A percentile compares a stretch with the other conserved stretches of the same genome.
Evolutionary conservation across 176 grass and related monocot species (phyloP).

Genomic region (Triticum urartu): DNA sequence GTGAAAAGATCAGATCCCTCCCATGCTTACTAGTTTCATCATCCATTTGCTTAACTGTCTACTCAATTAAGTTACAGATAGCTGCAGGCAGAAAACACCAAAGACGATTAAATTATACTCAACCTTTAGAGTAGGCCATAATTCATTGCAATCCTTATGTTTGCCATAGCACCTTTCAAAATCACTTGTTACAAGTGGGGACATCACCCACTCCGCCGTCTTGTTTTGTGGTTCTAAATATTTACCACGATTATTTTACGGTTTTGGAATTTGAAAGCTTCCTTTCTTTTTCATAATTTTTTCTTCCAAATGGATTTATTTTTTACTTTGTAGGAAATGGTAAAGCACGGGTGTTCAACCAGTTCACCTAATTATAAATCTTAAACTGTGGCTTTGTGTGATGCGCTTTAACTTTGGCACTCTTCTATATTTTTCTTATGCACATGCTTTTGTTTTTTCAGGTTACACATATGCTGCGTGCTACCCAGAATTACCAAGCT

Average conservation of each 20-base stretch:
- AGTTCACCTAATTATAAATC: neutral
- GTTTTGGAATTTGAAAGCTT: neutral
- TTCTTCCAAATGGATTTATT: neutral
- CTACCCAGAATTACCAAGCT: constrained; percentile 90
- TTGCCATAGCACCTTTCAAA: neutral
- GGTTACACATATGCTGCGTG: constrained; percentile 81
- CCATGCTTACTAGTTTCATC: neutral
- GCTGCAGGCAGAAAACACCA: neutral
- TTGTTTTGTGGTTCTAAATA: neutral
- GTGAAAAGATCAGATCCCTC: neutral
- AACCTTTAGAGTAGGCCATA: neutral
- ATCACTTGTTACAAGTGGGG: neutral
- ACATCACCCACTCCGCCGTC: neutral
- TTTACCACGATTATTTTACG: neutral
- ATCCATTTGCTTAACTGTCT: neutral
- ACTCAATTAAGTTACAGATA: neutral
- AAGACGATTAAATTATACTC: neutral
- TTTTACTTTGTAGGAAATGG: neutral
- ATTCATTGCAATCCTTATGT: neutral
- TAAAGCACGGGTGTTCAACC: neutral
- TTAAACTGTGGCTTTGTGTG: neutral
- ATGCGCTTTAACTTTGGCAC: neutral
- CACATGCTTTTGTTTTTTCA: constrained; percentile 31
- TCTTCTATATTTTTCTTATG: neutral
- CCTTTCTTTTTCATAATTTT: neutral